phyloP scores from a whole-genome alignment of 441 rosid genomes.

The Aleurites moluccanus region DNA sequence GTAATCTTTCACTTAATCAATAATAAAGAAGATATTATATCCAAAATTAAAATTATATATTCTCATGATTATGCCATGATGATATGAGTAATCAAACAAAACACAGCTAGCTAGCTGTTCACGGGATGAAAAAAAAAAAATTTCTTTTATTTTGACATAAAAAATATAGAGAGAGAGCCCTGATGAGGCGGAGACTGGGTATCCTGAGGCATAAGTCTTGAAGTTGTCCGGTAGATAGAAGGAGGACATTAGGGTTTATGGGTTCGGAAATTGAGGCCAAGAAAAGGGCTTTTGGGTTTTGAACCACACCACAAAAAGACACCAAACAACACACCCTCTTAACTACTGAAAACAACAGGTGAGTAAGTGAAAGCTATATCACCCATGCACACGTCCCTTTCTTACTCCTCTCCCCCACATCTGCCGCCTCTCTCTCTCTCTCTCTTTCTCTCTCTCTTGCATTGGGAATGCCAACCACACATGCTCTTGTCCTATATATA shows the following conservation, averaged over 20 bases:
- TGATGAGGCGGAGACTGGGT: constrained; percentile 23
- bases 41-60: neutral
- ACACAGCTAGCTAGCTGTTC: neutral
- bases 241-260: constrained; percentile 27
- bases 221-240: constrained; percentile 37
- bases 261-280: constrained; percentile 48
- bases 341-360: constrained; percentile 74
- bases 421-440: constrained; percentile 41
- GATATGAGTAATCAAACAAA: constrained; percentile 20
- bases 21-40: neutral
- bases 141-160: neutral
- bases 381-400: constrained; percentile 92
- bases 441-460: constrained; percentile 32
- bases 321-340: constrained; percentile 34
- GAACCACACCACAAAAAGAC: constrained; percentile 21
- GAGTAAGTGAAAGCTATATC: constrained; percentile 66
- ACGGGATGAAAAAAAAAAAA: no score
- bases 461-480: constrained; percentile 54
- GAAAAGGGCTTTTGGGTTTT: constrained; percentile 9
- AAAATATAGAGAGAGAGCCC: constrained; percentile 16
- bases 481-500: constrained; percentile 25
- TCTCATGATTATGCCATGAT: constrained; percentile 34
- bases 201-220: neutral
- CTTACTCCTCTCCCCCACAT: constrained; percentile 61
- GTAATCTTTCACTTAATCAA: constrained; percentile 22